Evolutionary conservation across 768 basidiomycete species (phyloP), one percentile per base, ranked within the genome.

Genomic region (Cystofilobasidium ferigula): DNA sequence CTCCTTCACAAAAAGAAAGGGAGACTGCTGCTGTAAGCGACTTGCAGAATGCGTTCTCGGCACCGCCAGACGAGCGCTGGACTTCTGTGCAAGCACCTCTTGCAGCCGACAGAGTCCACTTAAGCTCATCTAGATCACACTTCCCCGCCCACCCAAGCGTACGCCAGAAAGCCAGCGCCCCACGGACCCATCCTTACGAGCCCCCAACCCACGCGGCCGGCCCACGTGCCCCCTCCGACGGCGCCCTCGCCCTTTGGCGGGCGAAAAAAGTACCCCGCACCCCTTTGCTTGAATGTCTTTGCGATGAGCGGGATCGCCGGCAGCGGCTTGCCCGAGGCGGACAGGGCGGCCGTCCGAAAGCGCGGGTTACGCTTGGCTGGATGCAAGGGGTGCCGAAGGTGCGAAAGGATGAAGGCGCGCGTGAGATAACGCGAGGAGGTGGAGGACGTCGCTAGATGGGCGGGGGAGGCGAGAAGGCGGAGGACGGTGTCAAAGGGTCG

Each of bases 401-500:
- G 65, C 7, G 22, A 30, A 40, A 36, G 58, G 43, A 67, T 2
- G 34, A 61, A 57, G 30, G 60, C 30, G 3, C 53, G 59, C 16
- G 65, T 45, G 30, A 32, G 24, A 13, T 18, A 18, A 1, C 48
- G 30, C 13, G 51, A 24, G 6, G 60, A 26, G 10, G 59, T n/a
- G 14, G 38, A 26, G 24, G 57, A 38, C 10, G 35, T 60, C 22
- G 59, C 24, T 3, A 45, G 36, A 34, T 61, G 59, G 5, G 53
- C 32, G 12, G 65, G 60, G 2, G 65, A 61, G 35, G 36, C 30
- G 28, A 67, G 65, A 7, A 67, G 53, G 30, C 26, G 32, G 18
- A 67, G 65, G 36, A 60, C 38, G 18, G 65, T 60, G 51, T 67
- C 65, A 42, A 67, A 67, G 0, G 65, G 65, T 6, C 65, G 65